Base-by-base conservation (phyloP, 148 eudicot genomes). In the Heliamphora exappendiculata region DNA sequence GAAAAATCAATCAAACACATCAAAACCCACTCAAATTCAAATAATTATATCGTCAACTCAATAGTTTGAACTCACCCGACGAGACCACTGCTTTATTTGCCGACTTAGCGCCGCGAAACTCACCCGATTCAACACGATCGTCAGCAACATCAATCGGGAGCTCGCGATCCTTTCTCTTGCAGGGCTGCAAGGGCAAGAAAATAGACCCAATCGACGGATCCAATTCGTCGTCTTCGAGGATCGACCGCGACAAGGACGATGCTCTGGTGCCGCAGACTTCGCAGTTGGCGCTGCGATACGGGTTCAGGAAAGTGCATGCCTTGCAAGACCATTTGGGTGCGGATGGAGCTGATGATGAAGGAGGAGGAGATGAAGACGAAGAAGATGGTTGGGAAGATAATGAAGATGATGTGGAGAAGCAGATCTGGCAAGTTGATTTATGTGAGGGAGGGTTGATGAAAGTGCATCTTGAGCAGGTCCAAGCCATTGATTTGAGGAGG, bases 291-390 rank as follows among this genome's bases (percentile, higher is more conserved):
- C 5, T 70, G 64, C 39, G 75, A 60, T 81, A 84, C 0, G 93
- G 83, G 83, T 94, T 94, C 62, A 90, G 78, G 53, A 92, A 92
- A 42, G 97, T 94, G 89, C 98, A 94, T 26, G 91, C 79, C 65
- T 89, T 84, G 76, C 98, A 93, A 0, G 92, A 47, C 98, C 98
- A 94, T 83, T 82, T 86, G 57, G 85, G 85, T 5, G 72, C 63
- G 3, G 87, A 24, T 3, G 82, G 67, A 19, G 82, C 77, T 6
- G 88, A 73, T 0, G 87, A 59, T 0, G 84, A 77, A n/a, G n/a
- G n/a, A 17, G 82, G 67, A 1, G 86, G 62, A 31, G 85, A 31
- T 5, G 80, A 47, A 39, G 79, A 49, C 5, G 86, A 72, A 22
- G 84, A 17, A 0, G 79, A 53, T 20, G 81, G 50, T 12, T 81